These are phyloP conservation scores for Neopestalotiopsis clavispora DNA, from an alignment of 2,329 filamentous ascomycete genomes.

Conservation along the genomic window DNA sequence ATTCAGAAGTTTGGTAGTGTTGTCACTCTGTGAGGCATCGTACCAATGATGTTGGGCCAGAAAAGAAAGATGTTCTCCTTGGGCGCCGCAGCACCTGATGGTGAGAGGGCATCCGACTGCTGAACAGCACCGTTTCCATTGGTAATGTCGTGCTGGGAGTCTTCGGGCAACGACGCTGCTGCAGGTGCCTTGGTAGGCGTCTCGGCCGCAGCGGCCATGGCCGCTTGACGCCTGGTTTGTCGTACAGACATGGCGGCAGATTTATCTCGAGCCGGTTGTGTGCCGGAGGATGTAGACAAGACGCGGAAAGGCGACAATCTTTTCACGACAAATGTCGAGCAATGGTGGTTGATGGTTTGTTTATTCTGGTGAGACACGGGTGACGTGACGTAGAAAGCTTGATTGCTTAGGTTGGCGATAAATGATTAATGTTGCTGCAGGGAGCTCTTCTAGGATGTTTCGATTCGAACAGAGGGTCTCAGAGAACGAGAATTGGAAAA, in stretches of 20 bases:
- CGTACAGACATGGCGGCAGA: constrained; percentile 41
- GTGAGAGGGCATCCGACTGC: constrained; percentile 31
- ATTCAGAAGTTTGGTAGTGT: background rate
- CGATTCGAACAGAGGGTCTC: background rate
- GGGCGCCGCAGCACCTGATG: constrained; percentile 41
- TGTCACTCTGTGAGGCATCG: constrained; percentile 27
- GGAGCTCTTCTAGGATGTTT: background rate
- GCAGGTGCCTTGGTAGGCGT: constrained; percentile 27
- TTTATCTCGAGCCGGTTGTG: constrained; percentile 1
- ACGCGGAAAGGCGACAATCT: background rate
- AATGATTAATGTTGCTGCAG: background rate
- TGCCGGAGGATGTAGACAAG: background rate
- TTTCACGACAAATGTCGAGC: background rate
- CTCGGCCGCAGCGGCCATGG: constrained; percentile 33
- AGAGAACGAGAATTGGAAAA: background rate
- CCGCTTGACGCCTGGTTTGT: constrained; percentile 44
- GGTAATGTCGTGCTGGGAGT: constrained; percentile 22
- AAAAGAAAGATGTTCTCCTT: constrained; percentile 83
- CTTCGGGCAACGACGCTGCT: constrained; percentile 29
- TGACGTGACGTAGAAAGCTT: constrained; percentile 2
- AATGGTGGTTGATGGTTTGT: background rate
- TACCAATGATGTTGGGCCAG: constrained; percentile 82
- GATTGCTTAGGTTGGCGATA: background rate
- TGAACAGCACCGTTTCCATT: constrained; percentile 22
- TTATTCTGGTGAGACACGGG: constrained; percentile 2